Percentiles rank a stretch among this genome's conserved stretches.
These are phyloP conservation scores for Cryptococcus floricola DNA, from an alignment of 1,284 basidiomycete genomes.

Conservation along the genomic window DNA sequence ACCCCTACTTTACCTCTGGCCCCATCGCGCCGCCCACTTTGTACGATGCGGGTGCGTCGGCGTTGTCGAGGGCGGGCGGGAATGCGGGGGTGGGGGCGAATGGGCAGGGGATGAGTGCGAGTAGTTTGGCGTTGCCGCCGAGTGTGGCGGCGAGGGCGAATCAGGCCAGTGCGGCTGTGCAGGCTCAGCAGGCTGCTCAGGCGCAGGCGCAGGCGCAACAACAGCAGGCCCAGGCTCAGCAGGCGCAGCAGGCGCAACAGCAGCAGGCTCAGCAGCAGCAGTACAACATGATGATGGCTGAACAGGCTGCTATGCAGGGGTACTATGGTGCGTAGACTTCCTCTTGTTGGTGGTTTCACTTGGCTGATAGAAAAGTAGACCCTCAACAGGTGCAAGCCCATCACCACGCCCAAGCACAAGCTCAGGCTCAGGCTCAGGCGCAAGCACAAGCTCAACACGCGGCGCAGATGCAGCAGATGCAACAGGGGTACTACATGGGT, in stretches of 20 bases:
- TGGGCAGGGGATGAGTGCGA: constrained; percentile 39
- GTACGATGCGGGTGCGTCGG: constrained; percentile 22
- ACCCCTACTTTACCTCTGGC: constrained; percentile 78
- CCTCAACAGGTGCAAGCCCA: constrained; percentile 45
- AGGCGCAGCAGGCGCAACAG: constrained; percentile 38
- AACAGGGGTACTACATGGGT: constrained; percentile 34
- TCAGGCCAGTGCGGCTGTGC: constrained; percentile 15
- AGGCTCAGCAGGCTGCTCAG: constrained; percentile 33
- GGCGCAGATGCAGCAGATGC: constrained; percentile 7
- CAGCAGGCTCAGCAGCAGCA: constrained; percentile 41
- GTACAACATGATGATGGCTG: constrained; percentile 26
- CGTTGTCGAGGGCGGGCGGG: constrained; percentile 27
- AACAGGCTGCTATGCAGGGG: constrained; percentile 26
- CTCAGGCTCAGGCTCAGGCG: constrained; percentile 38
- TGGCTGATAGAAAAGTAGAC: constrained; percentile 11
- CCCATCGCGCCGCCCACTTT: constrained; percentile 41
- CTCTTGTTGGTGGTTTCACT: not conserved
- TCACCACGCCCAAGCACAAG: constrained; percentile 50
- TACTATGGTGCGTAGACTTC: constrained; percentile 33
- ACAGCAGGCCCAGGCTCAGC: constrained; percentile 45
- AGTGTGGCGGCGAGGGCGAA: constrained; percentile 14
- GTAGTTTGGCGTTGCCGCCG: constrained; percentile 40
- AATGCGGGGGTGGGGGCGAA: constrained; percentile 41
- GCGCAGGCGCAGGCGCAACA: constrained; percentile 49
- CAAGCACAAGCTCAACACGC: constrained; percentile 10